Base-by-base conservation (phyloP, 371 early-diverging fungal genomes). In the Lichtheimia corymbifera region DNA sequence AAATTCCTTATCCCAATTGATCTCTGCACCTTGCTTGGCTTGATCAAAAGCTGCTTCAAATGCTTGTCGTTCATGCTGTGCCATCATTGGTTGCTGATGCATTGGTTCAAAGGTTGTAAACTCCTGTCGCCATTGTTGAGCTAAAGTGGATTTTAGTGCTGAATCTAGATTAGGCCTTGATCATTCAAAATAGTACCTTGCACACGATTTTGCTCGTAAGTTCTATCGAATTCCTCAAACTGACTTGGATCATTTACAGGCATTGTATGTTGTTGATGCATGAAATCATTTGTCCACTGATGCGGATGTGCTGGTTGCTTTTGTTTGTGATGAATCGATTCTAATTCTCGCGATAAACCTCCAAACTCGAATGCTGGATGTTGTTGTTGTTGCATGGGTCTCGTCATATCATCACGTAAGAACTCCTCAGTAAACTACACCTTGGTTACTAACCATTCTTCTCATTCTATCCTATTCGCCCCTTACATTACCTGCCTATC, bases 31-130 rank as follows among this genome's bases (percentile, higher is more conserved):
- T 59, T 80, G 76, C 30, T 85, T 79, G 1, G 91, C 93, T 53
- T 87, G 77, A 44, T 91, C 86, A 74, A 92, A 93, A 12, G 93
- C 91, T 27, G 64, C 62, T 56, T 92, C 92, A 60, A 94, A 89
- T 7, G 88, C 92, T 1, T 76, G 75, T n/a, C 70, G 66, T 53
- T 79, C 86, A 49, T 79, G 72, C 1, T 82, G 83, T 4, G 68
- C 66, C 66, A 65, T 53, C 67, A 62, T 45, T 2, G 59, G 62
- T 54, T 77, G 61, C 20, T 60, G 63, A 50, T 63, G 65, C 28
- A 49, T 50, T 18, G 61, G 59, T 58, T 71, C 71, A 40, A 64
- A 72, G 6, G 66, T 60, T 1, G 68, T 65, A 61, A 82, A 83
- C 45, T 82, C 83, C 14, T 75, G 62, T 13, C 73, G 67, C 83